phyloP scores from a whole-genome alignment of 1,139 yeast genomes.

The Candida tunisiensis region DNA sequence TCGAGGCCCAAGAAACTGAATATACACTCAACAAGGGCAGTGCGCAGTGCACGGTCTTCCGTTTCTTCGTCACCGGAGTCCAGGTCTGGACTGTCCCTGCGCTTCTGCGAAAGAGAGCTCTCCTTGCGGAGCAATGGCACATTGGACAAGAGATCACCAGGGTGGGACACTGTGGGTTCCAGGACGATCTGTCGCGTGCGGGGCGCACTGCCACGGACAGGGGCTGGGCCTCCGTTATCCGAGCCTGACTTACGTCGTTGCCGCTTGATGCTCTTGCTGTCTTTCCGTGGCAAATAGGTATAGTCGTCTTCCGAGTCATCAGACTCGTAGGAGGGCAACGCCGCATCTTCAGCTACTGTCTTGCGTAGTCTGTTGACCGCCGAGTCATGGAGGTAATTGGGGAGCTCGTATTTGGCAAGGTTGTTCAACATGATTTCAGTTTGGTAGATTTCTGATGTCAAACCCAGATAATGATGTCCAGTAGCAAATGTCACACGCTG shows the following conservation, averaged over 20 bases:
- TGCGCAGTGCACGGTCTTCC: constrained; percentile 52
- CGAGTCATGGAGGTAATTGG: constrained; percentile 44
- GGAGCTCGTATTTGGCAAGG: constrained; percentile 32
- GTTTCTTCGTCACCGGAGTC: constrained; percentile 34
- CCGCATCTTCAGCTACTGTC: constrained; percentile 6
- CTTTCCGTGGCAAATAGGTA: neutral
- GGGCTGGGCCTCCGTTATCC: neutral
- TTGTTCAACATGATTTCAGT: constrained; percentile 57
- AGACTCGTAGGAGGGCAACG: no score
- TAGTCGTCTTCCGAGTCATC: neutral
- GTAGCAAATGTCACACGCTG: constrained; percentile 87
- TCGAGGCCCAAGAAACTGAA: constrained; percentile 58
- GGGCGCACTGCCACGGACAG: neutral
- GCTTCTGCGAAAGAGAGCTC: constrained; percentile 2
- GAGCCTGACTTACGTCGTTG: no score
- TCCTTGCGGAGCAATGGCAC: constrained; percentile 55
- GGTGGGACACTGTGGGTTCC: constrained; percentile 46
- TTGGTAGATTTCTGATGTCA: constrained; percentile 66
- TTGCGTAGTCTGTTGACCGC: constrained; percentile 30
- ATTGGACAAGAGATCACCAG: constrained; percentile 73
- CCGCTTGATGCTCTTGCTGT: constrained; percentile 2
- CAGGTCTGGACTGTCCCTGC: neutral
- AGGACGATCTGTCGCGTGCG: constrained; percentile 38
- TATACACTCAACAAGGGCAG: constrained; percentile 61
- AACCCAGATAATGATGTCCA: constrained; percentile 70